Evolutionary conservation across 2,329 filamentous ascomycete species (phyloP).

Genomic region (Talaromyces sp.): DNA sequence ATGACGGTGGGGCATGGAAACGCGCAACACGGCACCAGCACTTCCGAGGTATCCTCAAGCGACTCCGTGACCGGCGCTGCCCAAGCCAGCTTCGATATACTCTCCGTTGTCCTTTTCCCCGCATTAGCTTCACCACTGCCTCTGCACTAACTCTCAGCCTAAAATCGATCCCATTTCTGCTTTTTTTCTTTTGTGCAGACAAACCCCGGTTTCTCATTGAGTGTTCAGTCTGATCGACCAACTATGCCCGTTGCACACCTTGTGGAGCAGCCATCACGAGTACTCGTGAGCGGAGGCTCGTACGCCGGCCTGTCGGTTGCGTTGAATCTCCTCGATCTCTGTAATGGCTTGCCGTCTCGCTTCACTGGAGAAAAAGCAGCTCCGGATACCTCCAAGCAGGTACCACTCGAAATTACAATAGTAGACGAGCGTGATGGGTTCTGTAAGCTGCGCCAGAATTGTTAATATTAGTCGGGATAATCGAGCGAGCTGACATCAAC

Average conservation of each 20-base stretch:
- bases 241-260: neutral
- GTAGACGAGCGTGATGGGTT: constrained; percentile 80
- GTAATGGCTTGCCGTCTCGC: constrained; percentile 45
- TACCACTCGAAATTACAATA: constrained; percentile 65
- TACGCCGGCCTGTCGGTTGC: constrained; percentile 67
- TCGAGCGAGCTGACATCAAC: constrained; percentile 1
- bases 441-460: constrained; percentile 50
- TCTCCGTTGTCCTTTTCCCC: neutral
- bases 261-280: constrained; percentile 25
- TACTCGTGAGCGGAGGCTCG: constrained; percentile 67
- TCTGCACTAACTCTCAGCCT: neutral
- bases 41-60: neutral
- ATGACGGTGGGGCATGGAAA: neutral
- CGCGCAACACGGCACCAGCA: neutral
- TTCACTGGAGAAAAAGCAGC: neutral
- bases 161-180: neutral
- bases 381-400: constrained; percentile 29
- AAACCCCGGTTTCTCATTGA: neutral
- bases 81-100: neutral
- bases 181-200: neutral
- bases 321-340: constrained; percentile 64
- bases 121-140: neutral
- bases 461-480: neutral
- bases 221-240: neutral
- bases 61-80: neutral